Conservation (phyloP, 1,284 basidiomycete genomes). For the Spongiforma sp. region DNA sequence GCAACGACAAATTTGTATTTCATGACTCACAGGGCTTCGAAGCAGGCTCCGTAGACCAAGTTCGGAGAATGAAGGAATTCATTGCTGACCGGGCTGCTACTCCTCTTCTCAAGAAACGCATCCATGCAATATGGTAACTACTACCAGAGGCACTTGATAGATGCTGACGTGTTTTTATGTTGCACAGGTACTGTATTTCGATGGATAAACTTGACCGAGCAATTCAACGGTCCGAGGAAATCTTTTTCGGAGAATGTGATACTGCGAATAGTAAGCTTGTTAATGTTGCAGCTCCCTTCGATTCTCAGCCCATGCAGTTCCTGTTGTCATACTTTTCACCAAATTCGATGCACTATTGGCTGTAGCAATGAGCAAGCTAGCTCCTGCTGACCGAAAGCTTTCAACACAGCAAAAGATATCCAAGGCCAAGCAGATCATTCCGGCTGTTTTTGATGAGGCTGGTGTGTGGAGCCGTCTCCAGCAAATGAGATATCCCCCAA, state of each 20-base stretch:
- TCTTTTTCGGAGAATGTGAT: too few relatives aligned
- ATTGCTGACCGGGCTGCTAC: background rate
- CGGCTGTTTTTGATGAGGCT: constrained; percentile 3
- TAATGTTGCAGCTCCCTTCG: background rate
- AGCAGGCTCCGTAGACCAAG: background rate
- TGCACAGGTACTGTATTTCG: too few relatives aligned
- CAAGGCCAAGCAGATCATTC: background rate
- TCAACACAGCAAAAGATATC: background rate
- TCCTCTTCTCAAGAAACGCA: background rate
- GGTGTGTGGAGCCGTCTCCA: constrained; percentile 1
- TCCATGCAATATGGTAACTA: background rate
- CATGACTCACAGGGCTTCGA: background rate
- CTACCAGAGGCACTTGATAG: background rate
- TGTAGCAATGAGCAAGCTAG: background rate
- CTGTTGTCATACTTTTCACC: too few relatives aligned
- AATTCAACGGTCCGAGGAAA: too few relatives aligned
- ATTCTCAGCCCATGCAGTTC: too few relatives aligned
- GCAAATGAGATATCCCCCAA: constrained; percentile 1
- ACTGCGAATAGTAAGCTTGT: too few relatives aligned
- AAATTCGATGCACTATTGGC: too few relatives aligned
- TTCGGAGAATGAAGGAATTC: background rate
- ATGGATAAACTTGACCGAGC: too few relatives aligned
- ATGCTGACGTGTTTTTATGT: too few relatives aligned
- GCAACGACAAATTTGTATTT: background rate
- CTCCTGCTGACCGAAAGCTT: background rate